Evolutionary conservation across 805 yeast species (phyloP), one percentile per base, ranked within the genome.

Genomic region (Saccharomycopsis oosterbeekiorum): DNA sequence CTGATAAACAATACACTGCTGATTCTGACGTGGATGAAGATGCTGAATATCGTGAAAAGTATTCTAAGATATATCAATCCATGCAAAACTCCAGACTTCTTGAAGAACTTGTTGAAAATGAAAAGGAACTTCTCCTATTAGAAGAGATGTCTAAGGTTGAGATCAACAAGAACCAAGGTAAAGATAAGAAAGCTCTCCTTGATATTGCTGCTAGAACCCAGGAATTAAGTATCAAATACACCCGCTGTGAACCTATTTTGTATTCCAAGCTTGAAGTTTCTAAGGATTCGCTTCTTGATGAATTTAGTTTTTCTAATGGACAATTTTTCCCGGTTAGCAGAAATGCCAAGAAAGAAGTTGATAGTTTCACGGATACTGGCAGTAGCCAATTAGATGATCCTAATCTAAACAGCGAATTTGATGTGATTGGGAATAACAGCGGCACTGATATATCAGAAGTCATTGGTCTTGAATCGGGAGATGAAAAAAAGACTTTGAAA

Each of bases 191-290:
- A 41, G 64, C 62, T 19, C 58, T 63, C 29, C 55, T 63, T n/a
- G 65, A 61, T 17, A 63, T 63, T 54, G 64, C 64, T 8, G 53
- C 41, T 37, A 59, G 60, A 26, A 63, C 65, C 14, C 65, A 63
- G 42, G 62, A 58, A 34, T 41, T 63, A 10, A 36, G 58, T 15
- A 21, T 59, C 37, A 58, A 59, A 42, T 61, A 63, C 21, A 59
- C 55, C 21, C 41, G 57, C 9, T 47, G 53, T 26, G 60, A 61
- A 21, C 65, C 65, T 6, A 54, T 61, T 5, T 26, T 63, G 21
- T 61, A 53, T 34, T 56, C 36, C 15, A 59, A 57, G 17, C 37
- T 59, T n/a, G 64, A 61, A 26, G 62, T 63, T 36, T 54, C 14
- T 8, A 63, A 63, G 19, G 59, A 61, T 5, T 57, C 54, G 4